Base-by-base conservation (phyloP, 768 basidiomycete genomes). In the Collybiopsis confluens region DNA sequence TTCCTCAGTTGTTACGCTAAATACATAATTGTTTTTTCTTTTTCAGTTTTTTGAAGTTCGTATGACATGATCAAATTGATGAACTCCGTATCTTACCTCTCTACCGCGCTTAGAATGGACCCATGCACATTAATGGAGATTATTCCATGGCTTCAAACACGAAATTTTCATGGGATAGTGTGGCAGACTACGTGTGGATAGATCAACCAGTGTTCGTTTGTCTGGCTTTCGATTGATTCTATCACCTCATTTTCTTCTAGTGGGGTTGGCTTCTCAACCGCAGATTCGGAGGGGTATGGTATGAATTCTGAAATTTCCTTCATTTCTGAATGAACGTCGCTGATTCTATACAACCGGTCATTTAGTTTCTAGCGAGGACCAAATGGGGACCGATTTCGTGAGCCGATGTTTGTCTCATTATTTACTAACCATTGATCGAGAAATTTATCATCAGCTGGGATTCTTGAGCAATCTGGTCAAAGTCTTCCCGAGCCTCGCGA, bases 381-480 rank as follows among this genome's bases (percentile, higher is more conserved):
- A 87, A 64, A 77, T 87, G 73, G 87, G 77, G 2, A 59, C 65
- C 46, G 78, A 79, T 59, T 81, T 81, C 52, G 78, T 80, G 55
- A 59, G 82, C 64, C 54, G n/a, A 6, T 48, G 46, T 37, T 33
- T 40, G 30, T 36, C 18, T 40, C 4, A 37, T 24, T 16, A 16
- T 42, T 7, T 20, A 10, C 9, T 9, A n/a, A 28, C 7, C 16
- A 40, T 27, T 40, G 15, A 30, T 11, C 8, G 4, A 8, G 20
- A 28, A 8, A 10, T 37, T 4, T 24, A 36, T 55, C n/a, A n/a
- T 9, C 45, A 90, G 88, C 78, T 90, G 71, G 85, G 83, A 15
- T 90, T 90, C 64, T 64, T 91, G 41, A 68, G 65, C 24, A 90
- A 90, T 62, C 70, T 89, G 2, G 83, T 88, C 62, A 83, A 83